A percentile compares a stretch with the other conserved stretches of the same genome.
These are phyloP conservation scores for Venturia asperata DNA, from an alignment of 2,329 filamentous ascomycete genomes.

Conservation along the genomic window DNA sequence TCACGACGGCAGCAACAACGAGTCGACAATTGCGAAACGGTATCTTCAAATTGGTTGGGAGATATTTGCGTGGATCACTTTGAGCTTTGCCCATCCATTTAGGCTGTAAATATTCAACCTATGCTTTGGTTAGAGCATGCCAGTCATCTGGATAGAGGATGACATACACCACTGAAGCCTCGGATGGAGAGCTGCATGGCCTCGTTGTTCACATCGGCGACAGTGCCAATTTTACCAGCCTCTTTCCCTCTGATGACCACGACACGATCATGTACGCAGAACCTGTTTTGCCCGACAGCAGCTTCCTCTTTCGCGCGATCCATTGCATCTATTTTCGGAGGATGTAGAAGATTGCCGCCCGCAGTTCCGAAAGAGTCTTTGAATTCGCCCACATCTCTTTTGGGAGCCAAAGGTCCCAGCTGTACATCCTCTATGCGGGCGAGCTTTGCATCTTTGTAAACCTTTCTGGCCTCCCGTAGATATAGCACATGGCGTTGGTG, in stretches of 20 bases:
- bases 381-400: conserved; percentile 58
- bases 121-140: neutral
- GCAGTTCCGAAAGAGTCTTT: conserved; percentile 53
- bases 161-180: conserved; percentile 35
- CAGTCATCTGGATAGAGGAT: neutral
- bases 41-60: conserved; percentile 48
- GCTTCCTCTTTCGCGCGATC: conserved; percentile 22
- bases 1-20: conserved; percentile 39
- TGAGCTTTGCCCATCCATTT: conserved; percentile 36
- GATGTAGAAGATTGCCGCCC: neutral
- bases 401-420: conserved; percentile 69
- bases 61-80: conserved; percentile 24
- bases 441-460: conserved; percentile 44
- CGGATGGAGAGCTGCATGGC: conserved; percentile 30
- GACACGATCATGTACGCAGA: conserved; percentile 62
- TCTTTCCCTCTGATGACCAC: conserved; percentile 71
- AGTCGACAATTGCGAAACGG: conserved; percentile 70
- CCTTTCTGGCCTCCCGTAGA: conserved; percentile 32
- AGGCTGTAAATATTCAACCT: conserved; percentile 39
- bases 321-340: neutral
- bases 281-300: conserved; percentile 23
- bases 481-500: neutral
- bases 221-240: conserved; percentile 74
- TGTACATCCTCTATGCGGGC: conserved; percentile 69
- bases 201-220: conserved; percentile 47